Evolutionary conservation across 2,329 filamentous ascomycete genomes (phyloP).

Genomic region (Magnaporthales sp.): DNA sequence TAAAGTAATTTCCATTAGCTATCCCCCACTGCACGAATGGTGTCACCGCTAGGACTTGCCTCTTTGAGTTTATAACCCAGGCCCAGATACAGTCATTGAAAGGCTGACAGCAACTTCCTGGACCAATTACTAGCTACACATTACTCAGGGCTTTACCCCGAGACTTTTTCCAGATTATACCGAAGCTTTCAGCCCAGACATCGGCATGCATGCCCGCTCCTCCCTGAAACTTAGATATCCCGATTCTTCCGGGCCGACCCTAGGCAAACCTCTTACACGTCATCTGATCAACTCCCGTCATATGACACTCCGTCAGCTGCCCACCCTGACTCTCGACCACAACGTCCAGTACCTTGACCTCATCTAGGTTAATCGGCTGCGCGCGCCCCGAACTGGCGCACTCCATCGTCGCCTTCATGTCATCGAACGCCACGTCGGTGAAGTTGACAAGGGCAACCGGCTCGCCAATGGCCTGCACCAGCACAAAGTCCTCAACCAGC

Average conservation of each 20-base stretch:
- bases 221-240: no score
- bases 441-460: slow-evolving; percentile 4
- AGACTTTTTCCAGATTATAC: no score
- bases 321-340: not conserved
- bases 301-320: not conserved
- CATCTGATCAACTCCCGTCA: not conserved
- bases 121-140: not conserved
- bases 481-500: slow-evolving; percentile 5
- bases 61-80: not conserved
- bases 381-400: not conserved
- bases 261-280: slow-evolving; percentile 1
- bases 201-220: not conserved
- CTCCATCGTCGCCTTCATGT: not conserved
- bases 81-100: no score
- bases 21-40: not conserved
- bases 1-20: not conserved
- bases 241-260: no score
- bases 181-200: not conserved
- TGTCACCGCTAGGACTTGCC: not conserved
- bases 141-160: not conserved
- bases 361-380: not conserved
- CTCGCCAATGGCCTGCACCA: not conserved
- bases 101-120: no score
- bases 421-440: not conserved
- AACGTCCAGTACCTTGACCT: not conserved